Evolutionary conservation across 768 basidiomycete genomes (phyloP), one percentile per base, ranked within the genome.

Genomic region (Dacryopinax primogenitus): DNA sequence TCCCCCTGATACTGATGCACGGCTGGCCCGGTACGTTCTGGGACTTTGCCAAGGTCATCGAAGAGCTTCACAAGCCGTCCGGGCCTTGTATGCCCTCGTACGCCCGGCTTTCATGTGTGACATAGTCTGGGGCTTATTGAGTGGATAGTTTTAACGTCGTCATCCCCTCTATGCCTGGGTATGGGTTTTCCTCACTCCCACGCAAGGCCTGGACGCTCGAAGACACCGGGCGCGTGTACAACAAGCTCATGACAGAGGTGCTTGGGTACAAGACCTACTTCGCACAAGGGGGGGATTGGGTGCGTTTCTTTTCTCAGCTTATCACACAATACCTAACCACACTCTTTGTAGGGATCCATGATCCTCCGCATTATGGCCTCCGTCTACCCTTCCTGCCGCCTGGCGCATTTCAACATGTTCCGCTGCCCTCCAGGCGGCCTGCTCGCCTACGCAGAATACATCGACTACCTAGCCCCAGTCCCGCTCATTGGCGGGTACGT

Each of bases 81-180:
- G 45, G 30, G 12, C 65, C 73, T n/a, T 66, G 64, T 34, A 44
- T 47, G 26, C 65, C 67, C 23, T 67, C 68, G 68, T 69, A 15
- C 23, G 68, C 26, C 64, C 33, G 9, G 28, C 1, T 35, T 35
- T 16, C 37, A n/a, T 32, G 44, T 39, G 33, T 21, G 9, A 58
- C 51, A 34, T n/a, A 41, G 13, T 16, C 32, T 45, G 21, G 45
- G 37, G 13, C 33, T 64, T 13, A 26, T 39, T 11, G 18, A 37
- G 26, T 16, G 12, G 9, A 16, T 35, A 69, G 68, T 15, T 76
- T 75, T 66, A 75, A 76, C 63, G 69, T 76, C 39, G 68, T 76
- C 16, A 74, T 73, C 0, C 75, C 75, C 32, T 71, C 70, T 34
- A 70, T 76, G 33, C 75, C 75, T 30, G 75, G 75, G 2, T 76